These are phyloP conservation scores for Talaromyces funiculosus DNA, from an alignment of 2,329 filamentous ascomycete species.

Conservation along the genomic window DNA sequence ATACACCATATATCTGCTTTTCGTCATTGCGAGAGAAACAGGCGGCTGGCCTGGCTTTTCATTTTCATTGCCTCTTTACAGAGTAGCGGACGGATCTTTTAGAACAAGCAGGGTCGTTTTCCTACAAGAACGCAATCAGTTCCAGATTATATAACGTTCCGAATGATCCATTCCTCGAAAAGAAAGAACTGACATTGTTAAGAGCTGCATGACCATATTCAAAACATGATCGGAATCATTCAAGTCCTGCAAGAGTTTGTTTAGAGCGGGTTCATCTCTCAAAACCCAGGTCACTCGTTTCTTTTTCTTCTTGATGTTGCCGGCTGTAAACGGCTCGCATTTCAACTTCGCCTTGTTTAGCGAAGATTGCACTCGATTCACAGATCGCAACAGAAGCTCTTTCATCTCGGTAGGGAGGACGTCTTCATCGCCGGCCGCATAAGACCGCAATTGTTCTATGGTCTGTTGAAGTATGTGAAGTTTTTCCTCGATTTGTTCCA, in stretches of 20 bases:
- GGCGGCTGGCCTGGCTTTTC: neutral
- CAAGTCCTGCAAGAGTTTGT: neutral
- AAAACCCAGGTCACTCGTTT: neutral
- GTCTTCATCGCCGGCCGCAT: neutral
- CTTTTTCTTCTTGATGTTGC: neutral
- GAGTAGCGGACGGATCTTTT: neutral
- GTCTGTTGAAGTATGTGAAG: neutral
- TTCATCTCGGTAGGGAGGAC: neutral
- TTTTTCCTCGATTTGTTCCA: neutral
- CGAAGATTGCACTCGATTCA: neutral
- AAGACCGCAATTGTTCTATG: neutral
- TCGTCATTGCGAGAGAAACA: neutral
- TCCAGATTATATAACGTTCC: no score
- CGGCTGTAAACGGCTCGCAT: neutral
- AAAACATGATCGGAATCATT: neutral
- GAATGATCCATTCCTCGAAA: no score
- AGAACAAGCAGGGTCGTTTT: neutral
- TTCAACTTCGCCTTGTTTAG: neutral
- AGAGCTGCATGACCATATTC: neutral
- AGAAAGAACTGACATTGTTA: neutral
- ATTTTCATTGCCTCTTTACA: neutral
- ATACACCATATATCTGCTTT: neutral
- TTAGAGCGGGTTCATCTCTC: neutral
- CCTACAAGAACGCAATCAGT: neutral
- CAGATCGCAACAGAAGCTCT: neutral